Evolutionary conservation across 768 basidiomycete species (phyloP).

Genomic region (Vararia minispora): DNA sequence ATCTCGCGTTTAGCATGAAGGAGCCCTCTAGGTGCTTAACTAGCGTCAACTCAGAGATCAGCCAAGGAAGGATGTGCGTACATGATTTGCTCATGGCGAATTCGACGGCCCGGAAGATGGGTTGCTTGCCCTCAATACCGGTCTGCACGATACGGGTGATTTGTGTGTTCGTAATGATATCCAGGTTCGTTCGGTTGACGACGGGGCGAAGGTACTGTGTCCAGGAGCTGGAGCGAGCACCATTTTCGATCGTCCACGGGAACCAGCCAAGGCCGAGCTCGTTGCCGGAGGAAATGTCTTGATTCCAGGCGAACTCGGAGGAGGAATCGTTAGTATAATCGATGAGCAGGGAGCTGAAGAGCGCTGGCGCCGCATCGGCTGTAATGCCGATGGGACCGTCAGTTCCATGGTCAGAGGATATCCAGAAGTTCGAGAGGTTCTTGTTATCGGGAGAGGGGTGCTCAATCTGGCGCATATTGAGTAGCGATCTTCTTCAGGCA

Average conservation of each 20-base stretch:
- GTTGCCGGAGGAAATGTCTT: constrained; percentile 5
- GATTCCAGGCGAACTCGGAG: constrained; percentile 3
- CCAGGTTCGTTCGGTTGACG: constrained; percentile 1
- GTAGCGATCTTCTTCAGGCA: background rate
- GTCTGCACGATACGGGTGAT: background rate
- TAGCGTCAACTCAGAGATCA: too few relatives aligned
- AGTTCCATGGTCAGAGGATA: constrained; percentile 2
- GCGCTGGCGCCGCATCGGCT: background rate
- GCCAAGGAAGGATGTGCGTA: too few relatives aligned
- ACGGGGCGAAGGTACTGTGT: constrained; percentile 5
- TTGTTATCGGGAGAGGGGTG: constrained; percentile 27
- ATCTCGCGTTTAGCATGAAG: too few relatives aligned
- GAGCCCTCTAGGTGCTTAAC: too few relatives aligned
- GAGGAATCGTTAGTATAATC: background rate
- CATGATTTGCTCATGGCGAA: background rate
- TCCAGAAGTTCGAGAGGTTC: constrained; percentile 25
- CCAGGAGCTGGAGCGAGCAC: constrained; percentile 9
- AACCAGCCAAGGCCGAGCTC: constrained; percentile 4
- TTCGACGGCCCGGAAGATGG: constrained; percentile 1
- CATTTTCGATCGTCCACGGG: constrained; percentile 11
- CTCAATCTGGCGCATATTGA: constrained; percentile 22
- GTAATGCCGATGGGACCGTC: background rate
- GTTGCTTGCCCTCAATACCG: background rate
- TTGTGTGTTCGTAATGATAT: background rate
- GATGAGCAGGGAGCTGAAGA: background rate